Evolutionary conservation across 1,284 basidiomycete genomes (phyloP), one percentile per base, ranked within the genome.

Genomic region (Ceratobasidium sp.): DNA sequence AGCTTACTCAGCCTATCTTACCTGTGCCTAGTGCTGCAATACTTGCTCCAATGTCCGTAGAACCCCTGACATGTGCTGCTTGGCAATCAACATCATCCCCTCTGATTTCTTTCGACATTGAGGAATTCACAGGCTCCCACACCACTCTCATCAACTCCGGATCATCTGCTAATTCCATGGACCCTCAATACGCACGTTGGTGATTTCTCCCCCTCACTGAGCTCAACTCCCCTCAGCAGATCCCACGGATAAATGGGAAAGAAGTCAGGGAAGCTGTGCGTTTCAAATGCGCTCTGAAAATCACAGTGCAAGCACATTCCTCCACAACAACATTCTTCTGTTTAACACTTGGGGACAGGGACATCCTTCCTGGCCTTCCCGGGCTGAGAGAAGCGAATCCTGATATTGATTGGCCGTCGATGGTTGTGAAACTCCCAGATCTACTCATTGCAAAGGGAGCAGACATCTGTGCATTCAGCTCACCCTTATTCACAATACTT

Each of bases 1-100:
- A 55, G 28, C 21, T 30, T 55, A 18, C 32, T 28, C 52, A 55
- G 52, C 28, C 52, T 34, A 32, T 55, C 30, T 16, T 34, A 32
- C 43, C 52, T 55, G 52, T 55, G 52, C 34, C 1, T 34, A n/a
- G 52, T 55, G 52, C 52, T 55, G 52, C 52, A 28, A 28, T n/a
- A 1, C 36, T 3, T 21, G 21, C 50, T 28, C n/a, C 50, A 52
- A 52, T 52, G 50, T 52, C 50, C 4, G 4, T 36, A 32, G 8
- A 58, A 34, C 21, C 30, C 21, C 28, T 58, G 12, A 3, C n/a
- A 2, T 58, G 55, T 36, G 26, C 30, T 58, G 21, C 55, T 4
- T 3, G 32, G 2, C 55, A 58, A 16, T 36, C 16, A 32, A 58
- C 32, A 3, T 58, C 55, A 18, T 36, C 55, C 23, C 30, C 23